Percentiles rank a stretch among this genome's conserved stretches.
These are phyloP conservation scores for Poa pratensis DNA, from an alignment of 176 grass and related monocot species.

Conservation along the genomic window DNA sequence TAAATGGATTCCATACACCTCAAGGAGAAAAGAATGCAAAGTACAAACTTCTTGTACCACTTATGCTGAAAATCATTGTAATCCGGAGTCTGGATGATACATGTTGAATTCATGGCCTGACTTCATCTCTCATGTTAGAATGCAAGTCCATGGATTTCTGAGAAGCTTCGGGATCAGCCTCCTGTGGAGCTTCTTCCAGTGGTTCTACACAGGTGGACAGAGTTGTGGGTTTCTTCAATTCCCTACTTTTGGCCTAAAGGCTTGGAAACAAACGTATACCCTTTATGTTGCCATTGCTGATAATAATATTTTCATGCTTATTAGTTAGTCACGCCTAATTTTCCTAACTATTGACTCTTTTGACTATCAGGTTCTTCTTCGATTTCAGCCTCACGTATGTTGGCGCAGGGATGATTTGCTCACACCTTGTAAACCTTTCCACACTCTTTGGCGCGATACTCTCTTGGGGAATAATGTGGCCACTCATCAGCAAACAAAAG, in stretches of 20 bases:
- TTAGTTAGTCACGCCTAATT: not conserved
- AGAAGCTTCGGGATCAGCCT: conserved; percentile 72
- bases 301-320: conserved; percentile 2
- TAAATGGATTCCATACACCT: conserved; percentile 90
- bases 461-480: conserved; percentile 91
- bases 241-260: conserved; percentile 86
- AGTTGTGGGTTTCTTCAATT: conserved; percentile 86
- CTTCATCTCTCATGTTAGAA: conserved; percentile 51
- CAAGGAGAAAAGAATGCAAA: conserved; percentile 84
- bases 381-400: conserved; percentile 94
- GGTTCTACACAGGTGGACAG: conserved; percentile 90
- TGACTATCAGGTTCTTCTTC: conserved; percentile 69
- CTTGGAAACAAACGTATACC: conserved; percentile 88
- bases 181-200: conserved; percentile 89
- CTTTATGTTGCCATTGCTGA: not conserved
- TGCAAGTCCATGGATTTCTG: conserved; percentile 68
- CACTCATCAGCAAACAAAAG: conserved; percentile 78
- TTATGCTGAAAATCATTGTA: not conserved
- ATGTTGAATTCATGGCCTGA: not conserved
- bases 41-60: conserved; percentile 33
- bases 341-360: not conserved
- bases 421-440: conserved; percentile 89
- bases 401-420: conserved; percentile 90
- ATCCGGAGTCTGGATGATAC: not conserved
- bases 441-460: conserved; percentile 70